Percentiles rank a stretch among this genome's conserved stretches.
Evolutionary conservation across 1,284 basidiomycete genomes (phyloP).

Genomic region (Pseudozyma sp.): DNA sequence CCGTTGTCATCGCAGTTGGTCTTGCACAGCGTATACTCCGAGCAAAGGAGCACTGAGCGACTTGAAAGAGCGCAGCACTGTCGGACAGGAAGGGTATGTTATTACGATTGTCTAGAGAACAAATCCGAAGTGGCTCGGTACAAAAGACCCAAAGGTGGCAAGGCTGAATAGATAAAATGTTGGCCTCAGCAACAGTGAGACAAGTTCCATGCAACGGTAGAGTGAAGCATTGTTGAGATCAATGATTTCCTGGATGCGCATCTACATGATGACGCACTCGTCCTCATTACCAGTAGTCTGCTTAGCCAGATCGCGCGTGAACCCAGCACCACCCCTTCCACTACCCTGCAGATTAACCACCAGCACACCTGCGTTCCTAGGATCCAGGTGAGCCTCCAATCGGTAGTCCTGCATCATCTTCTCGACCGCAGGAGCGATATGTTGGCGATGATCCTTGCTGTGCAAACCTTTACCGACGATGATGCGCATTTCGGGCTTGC

Average conservation of each 20-base stretch:
- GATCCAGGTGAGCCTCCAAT: constrained; percentile 82
- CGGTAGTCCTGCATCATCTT: constrained; percentile 86
- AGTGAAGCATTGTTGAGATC: not conserved
- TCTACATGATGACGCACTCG: constrained; percentile 50
- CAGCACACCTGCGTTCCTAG: constrained; percentile 84
- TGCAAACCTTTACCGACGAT: constrained; percentile 91
- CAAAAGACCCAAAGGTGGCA: not conserved
- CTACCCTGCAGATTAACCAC: constrained; percentile 79
- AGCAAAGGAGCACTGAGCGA: not conserved
- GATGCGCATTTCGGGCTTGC: constrained; percentile 79
- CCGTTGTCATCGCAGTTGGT: not conserved
- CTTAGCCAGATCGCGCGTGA: constrained; percentile 61
- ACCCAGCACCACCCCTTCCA: constrained; percentile 66
- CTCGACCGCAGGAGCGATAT: constrained; percentile 93
- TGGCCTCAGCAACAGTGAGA: no score
- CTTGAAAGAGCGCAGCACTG: no score
- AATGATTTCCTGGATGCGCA: not conserved
- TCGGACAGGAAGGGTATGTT: constrained; percentile 7
- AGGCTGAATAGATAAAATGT: no score
- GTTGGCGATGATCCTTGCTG: constrained; percentile 81
- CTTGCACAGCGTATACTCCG: not conserved
- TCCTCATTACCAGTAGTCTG: constrained; percentile 62
- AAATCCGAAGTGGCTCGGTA: not conserved
- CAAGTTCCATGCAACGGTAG: no score
- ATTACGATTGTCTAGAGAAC: constrained; percentile 4